Conservation (phyloP, 2,329 filamentous ascomycete genomes). For the Cytospora piceicola region DNA sequence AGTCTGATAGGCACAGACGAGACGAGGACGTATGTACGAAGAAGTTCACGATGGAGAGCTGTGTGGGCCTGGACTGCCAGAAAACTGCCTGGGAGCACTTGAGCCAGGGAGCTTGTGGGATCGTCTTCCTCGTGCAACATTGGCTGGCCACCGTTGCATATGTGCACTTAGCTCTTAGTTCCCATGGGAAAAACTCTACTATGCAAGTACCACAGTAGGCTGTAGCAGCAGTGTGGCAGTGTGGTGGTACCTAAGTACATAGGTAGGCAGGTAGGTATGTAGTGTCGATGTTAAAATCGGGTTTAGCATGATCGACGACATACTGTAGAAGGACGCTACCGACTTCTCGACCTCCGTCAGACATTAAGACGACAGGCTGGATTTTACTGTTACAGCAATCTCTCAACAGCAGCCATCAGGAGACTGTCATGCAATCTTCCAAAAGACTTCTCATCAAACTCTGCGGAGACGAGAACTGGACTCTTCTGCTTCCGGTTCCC, state of each 20-base stretch:
- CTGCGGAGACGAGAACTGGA: background rate
- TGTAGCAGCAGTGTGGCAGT: no score
- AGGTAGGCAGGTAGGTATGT: no score
- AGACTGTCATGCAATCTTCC: background rate
- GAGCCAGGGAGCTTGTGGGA: background rate
- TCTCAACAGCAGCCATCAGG: background rate
- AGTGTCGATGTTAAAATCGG: background rate
- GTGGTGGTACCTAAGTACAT: no score
- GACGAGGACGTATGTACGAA: background rate
- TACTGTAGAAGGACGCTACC: background rate
- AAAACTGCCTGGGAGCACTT: no score
- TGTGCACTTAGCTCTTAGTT: background rate
- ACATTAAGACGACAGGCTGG: background rate
- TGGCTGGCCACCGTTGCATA: background rate
- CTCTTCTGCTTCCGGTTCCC: background rate
- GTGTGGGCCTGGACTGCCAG: no score
- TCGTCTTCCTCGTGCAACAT: background rate
- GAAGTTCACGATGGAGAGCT: background rate
- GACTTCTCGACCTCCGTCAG: background rate
- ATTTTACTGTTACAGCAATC: background rate
- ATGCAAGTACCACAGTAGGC: no score
- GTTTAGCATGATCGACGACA: background rate
- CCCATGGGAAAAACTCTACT: no score
- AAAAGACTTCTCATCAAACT: background rate
- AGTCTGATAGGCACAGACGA: background rate